Evolutionary conservation across 2,329 filamentous ascomycete genomes (phyloP).

Genomic region (Penicillium sp.): DNA sequence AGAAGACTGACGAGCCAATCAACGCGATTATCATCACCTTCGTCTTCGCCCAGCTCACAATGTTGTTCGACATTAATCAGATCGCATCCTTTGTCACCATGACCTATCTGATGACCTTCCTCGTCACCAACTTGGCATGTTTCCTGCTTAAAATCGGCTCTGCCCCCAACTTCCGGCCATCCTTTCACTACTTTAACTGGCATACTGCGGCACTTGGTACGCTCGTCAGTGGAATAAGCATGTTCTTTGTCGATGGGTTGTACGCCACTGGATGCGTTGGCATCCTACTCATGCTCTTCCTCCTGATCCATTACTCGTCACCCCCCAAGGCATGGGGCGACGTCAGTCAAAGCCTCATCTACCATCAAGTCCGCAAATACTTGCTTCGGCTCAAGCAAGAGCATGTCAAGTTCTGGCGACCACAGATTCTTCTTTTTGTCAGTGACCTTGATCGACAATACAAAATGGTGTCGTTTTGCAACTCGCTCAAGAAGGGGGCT

Average conservation of each 20-base stretch:
- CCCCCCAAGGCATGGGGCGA: conserved; percentile 87
- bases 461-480: conserved; percentile 83
- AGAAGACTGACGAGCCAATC: conserved; percentile 66
- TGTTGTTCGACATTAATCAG: conserved; percentile 78
- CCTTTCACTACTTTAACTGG: conserved; percentile 85
- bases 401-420: conserved; percentile 90
- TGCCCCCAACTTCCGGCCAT: conserved; percentile 81
- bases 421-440: conserved; percentile 76
- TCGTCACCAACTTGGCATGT: conserved; percentile 81
- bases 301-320: conserved; percentile 77
- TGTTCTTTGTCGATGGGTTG: conserved; percentile 84
- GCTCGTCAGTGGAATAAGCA: conserved; percentile 68
- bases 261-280: conserved; percentile 72
- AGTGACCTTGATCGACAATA: conserved; percentile 78
- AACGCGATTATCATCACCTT: conserved; percentile 72
- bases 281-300: conserved; percentile 68
- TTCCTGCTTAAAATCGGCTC: conserved; percentile 82
- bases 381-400: conserved; percentile 75
- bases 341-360: conserved; percentile 83
- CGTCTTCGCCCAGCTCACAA: conserved; percentile 67
- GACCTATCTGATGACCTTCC: conserved; percentile 87
- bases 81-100: conserved; percentile 87
- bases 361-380: conserved; percentile 83
- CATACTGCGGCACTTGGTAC: conserved; percentile 71
- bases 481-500: conserved; percentile 80